A percentile compares a stretch with the other conserved stretches of the same genome.
phyloP scores from a whole-genome alignment of 1,139 yeast genomes.

The Blastobotrys capitulatus region DNA sequence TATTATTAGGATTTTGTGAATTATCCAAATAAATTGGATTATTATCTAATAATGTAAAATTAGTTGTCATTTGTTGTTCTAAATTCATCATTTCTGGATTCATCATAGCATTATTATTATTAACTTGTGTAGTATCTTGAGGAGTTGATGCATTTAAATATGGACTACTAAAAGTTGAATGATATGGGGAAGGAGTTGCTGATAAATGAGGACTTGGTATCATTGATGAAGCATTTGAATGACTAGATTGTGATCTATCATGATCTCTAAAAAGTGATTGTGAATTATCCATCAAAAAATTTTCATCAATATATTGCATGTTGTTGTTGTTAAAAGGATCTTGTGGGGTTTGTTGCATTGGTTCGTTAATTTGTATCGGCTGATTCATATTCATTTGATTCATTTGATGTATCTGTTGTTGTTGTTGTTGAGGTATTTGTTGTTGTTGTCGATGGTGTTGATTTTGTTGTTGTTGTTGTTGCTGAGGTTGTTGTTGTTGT shows the following conservation, averaged over 20 bases:
- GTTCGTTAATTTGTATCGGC: background rate
- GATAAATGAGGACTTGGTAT: slow-evolving; percentile 13
- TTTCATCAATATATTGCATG: background rate
- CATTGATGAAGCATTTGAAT: slow-evolving; percentile 18
- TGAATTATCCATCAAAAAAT: background rate
- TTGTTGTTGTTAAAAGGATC: background rate
- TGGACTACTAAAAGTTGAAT: slow-evolving; percentile 18
- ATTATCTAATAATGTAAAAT: slow-evolving; percentile 18
- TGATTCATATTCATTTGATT: background rate
- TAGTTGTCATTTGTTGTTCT: slow-evolving; percentile 22
- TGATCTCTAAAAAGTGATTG: slow-evolving; percentile 8
- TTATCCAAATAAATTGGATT: slow-evolving; percentile 9
- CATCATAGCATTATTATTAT: background rate
- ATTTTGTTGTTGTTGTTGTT: background rate
- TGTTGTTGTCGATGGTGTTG: slow-evolving; percentile 8
- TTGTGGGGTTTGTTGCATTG: background rate
- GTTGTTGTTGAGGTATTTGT: background rate
- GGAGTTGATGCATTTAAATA: slow-evolving; percentile 15
- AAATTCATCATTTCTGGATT: slow-evolving; percentile 15
- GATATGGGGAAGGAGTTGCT: slow-evolving; percentile 20
- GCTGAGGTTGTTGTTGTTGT: background rate
- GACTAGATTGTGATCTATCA: slow-evolving; percentile 15
- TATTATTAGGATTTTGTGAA: background rate
- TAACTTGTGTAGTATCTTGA: background rate
- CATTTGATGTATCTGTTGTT: background rate